These are phyloP conservation scores for Cladorrhinum sp. DNA, from an alignment of 2,329 filamentous ascomycete species.

Conservation along the genomic window DNA sequence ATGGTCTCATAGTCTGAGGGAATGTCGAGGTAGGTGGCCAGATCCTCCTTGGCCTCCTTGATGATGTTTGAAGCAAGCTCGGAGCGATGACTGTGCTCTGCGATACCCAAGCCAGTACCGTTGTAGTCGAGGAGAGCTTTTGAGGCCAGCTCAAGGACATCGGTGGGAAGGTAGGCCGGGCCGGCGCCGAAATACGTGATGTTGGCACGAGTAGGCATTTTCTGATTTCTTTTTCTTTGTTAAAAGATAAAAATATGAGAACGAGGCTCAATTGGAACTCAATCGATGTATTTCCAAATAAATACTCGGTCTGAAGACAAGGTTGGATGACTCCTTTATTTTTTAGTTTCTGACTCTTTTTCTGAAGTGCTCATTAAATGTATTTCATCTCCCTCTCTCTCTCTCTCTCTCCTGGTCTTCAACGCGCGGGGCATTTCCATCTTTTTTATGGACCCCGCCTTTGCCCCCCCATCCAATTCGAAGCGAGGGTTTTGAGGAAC, in stretches of 20 bases:
- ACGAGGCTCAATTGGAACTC: neutral
- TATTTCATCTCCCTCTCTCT: too few relatives aligned
- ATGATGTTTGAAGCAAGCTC: slow-evolving; percentile 75
- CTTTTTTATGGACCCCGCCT: slow-evolving; percentile 16
- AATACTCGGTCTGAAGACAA: neutral
- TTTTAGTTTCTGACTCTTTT: neutral
- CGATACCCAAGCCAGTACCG: slow-evolving; percentile 76
- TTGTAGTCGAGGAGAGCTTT: slow-evolving; percentile 79
- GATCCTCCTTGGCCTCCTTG: slow-evolving; percentile 70
- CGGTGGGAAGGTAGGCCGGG: slow-evolving; percentile 79
- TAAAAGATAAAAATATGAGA: neutral
- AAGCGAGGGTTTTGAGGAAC: neutral
- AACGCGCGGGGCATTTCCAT: slow-evolving; percentile 2
- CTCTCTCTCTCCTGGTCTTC: neutral
- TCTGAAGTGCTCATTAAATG: too few relatives aligned
- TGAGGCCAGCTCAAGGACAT: slow-evolving; percentile 74
- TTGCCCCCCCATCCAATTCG: neutral
- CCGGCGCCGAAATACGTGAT: slow-evolving; percentile 88
- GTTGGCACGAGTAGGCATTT: slow-evolving; percentile 70
- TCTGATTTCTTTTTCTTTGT: slow-evolving; percentile 8
- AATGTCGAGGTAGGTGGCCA: slow-evolving; percentile 73
- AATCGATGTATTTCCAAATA: neutral
- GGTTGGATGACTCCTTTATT: neutral
- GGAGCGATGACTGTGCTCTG: slow-evolving; percentile 88
- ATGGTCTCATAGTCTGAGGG: slow-evolving; percentile 83